A percentile compares a stretch with the other conserved stretches of the same genome.
These are phyloP conservation scores for Arabis alpina DNA, from an alignment of 345 rosid genomes.

Conservation along the genomic window DNA sequence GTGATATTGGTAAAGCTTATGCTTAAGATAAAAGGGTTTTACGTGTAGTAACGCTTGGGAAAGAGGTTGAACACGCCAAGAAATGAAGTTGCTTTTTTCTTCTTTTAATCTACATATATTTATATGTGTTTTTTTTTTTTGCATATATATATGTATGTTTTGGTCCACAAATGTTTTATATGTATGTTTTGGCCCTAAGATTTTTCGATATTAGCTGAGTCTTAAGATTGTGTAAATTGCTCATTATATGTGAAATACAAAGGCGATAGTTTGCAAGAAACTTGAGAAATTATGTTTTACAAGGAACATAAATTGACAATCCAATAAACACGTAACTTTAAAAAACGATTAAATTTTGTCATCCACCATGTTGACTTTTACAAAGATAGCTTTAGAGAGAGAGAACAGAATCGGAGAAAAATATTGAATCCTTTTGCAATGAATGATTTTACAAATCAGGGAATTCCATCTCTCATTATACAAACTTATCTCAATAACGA, in stretches of 20 bases:
- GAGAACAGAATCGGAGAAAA: no score
- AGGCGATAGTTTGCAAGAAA: background rate
- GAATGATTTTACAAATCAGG: no score
- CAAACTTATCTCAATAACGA: no score
- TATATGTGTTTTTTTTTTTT: background rate
- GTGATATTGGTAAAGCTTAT: slow-evolving; percentile 38
- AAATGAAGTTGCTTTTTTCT: slow-evolving; percentile 15
- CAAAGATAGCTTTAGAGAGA: no score
- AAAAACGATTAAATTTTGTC: no score
- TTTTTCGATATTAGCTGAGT: no score
- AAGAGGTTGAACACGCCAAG: slow-evolving; percentile 45
- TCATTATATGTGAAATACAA: no score
- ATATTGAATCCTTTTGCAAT: no score
- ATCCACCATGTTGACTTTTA: no score
- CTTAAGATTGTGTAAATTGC: no score
- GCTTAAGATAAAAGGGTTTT: slow-evolving; percentile 33
- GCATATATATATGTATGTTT: background rate
- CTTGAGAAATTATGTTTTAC: background rate
- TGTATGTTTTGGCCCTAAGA: no score
- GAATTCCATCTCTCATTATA: no score
- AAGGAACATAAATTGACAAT: background rate
- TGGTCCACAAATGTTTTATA: background rate
- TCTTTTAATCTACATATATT: background rate
- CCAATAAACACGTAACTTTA: background rate
- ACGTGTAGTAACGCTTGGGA: slow-evolving; percentile 38